Percentiles rank a stretch among this genome's conserved stretches.
phyloP scores from a whole-genome alignment of 2,329 filamentous ascomycete species.

The Penicillium italicum region DNA sequence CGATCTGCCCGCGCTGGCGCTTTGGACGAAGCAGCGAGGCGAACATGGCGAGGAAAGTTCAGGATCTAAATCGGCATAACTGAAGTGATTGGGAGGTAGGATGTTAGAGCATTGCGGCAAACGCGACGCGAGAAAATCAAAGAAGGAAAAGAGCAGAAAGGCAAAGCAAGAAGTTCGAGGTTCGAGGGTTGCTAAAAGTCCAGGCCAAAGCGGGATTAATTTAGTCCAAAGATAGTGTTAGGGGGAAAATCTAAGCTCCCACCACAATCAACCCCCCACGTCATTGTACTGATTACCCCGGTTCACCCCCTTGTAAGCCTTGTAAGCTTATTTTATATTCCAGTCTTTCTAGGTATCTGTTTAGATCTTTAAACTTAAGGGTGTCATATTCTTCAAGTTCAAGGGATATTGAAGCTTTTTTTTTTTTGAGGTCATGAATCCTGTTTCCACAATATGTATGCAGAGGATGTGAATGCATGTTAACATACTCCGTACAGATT shows the following conservation, averaged over 20 bases:
- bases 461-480: not conserved
- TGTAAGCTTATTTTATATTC: not conserved
- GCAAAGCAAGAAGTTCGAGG: not conserved
- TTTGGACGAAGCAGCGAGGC: constrained; percentile 24
- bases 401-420: not conserved
- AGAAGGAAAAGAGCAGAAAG: not conserved
- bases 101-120: constrained; percentile 2
- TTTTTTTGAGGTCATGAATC: not conserved
- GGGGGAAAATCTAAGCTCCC: not conserved
- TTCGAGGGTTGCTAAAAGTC: not conserved
- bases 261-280: not conserved
- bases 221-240: not conserved
- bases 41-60: constrained; percentile 15
- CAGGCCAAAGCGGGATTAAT: constrained; percentile 3
- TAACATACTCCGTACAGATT: not conserved
- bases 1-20: constrained; percentile 15
- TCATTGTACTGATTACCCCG: constrained; percentile 3
- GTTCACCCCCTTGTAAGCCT: not conserved
- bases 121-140: not conserved
- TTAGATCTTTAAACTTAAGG: not conserved
- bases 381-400: not conserved
- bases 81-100: not conserved
- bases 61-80: constrained; percentile 11
- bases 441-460: not conserved
- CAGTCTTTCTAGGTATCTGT: too few species aligned